Evolutionary conservation across 768 basidiomycete genomes (phyloP), one percentile per base, ranked within the genome.

Genomic region (Lanmaoa rubissima): DNA sequence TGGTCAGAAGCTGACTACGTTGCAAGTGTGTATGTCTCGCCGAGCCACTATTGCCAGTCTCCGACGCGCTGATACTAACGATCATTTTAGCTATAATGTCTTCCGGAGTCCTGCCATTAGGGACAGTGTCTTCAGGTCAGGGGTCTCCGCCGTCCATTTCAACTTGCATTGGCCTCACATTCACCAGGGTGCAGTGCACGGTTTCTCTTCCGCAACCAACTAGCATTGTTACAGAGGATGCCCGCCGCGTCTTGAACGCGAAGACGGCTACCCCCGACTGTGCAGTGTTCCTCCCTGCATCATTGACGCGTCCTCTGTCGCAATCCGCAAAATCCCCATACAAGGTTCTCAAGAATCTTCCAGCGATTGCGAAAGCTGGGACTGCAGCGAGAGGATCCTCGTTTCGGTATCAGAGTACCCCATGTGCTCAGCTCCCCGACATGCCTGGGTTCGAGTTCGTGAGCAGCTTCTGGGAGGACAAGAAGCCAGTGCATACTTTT

Each of bases 391-490:
- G 71, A 51, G 77, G 75, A 6, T 75, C 76, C 12, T 82, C 81
- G 5, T 83, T 83, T 61, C 74, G 76, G 14, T 81, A 70, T 57
- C 82, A 84, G 62, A 76, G 74, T 31, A 83, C 82, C 0, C 78
- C 81, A 2, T 77, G 79, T 52, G 72, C 72, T 14, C 75, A 75
- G 47, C 74, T 80, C 12, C 79, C 82, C 0, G 77, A 78, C 34
- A 71, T 67, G 47, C 72, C 76, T 2, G 73, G 75, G 11, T 82
- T 83, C 61, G 82, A 83, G 66, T 81, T 84, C 55, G 74, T 72
- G 14, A 81, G 83, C 60, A 77, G 78, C 53, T 69, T 84, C 48
- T 83, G 79, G 79, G 82, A 85, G 61, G 82, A 85, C 69, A 85
- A 85, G 73, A 85, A 83, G 53, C 79, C 80, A 0, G 69, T 75